Evolutionary conservation across 169 alveolate genomes (phyloP), one percentile per base, ranked within the genome.

Genomic region (Eimeria acervulina): DNA sequence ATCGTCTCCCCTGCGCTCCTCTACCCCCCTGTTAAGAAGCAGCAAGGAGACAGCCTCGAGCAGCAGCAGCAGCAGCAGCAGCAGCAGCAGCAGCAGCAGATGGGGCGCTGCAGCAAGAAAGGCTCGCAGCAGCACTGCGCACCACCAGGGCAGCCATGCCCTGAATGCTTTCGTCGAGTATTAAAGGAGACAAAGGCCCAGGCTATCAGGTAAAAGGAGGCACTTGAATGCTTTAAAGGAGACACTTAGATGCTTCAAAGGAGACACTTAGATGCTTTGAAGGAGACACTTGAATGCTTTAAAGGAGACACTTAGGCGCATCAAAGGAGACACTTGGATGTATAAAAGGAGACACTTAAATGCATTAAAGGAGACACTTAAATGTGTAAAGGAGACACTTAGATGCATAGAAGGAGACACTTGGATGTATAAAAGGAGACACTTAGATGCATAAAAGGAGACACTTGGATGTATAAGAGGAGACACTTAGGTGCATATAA

Each of bases 121-220:
- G 51, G 31, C 40, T 42, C 2, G 44, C 10, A 7, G 31, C 40
- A 78, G 44, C 61, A 31, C 36, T 23, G 44, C 88, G 36, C 76
- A 3, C 38, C 90, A 7, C 90, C 90, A 5, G 90, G 90, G 33
- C 38, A 5, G 6, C 68, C 59, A 8, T 36, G 28, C n/a, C 76
- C 87, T 21, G 70, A 28, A 23, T 78, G 95, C 31, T 36, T 88
- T 31, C 19, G 28, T 12, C 1, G 19, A 55, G 81, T 88, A 17
- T 6, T 63, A 33, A 88, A 88, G 68, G 94, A 88, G 31, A 88
- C 94, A 33, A 61, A 76, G 78, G 28, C 31, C 15, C 88, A 89
- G 36, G 85, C 95, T 52, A 31, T 42, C 52, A 36, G 95, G 94
- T 88, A 61, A 31, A 68, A 55, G 68, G 68, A n/a, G 80, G 12